Conservation (phyloP, 2,329 filamentous ascomycete genomes). For the Ascochyta viciae-villosae region DNA sequence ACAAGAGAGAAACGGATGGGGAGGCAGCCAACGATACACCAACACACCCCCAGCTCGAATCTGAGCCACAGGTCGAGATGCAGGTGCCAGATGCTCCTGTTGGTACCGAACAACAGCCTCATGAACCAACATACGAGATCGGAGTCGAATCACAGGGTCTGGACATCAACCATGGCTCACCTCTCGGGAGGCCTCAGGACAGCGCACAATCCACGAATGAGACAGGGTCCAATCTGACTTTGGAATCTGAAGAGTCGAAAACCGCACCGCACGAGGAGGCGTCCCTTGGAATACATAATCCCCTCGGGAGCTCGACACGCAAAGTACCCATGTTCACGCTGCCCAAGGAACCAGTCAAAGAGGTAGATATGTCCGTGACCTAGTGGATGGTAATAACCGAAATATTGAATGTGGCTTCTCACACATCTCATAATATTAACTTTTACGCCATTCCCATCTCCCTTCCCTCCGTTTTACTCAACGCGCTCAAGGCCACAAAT, state of each 20-base stretch:
- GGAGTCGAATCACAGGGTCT: conserved; percentile 14
- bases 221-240: conserved; percentile 5
- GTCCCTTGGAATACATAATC: conserved; percentile 26
- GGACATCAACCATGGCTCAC: conserved; percentile 36
- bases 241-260: not conserved
- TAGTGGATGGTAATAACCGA: conserved; percentile 1
- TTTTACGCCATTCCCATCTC: not conserved
- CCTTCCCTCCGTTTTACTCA: not conserved
- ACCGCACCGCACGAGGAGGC: not conserved
- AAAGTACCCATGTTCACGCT: conserved; percentile 54
- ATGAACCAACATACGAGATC: conserved; percentile 1
- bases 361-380: conserved; percentile 45
- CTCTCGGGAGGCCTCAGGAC: conserved; percentile 28
- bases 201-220: conserved; percentile 32
- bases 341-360: conserved; percentile 51
- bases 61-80: not conserved
- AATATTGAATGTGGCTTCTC: not conserved
- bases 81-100: not conserved
- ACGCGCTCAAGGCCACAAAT: no score
- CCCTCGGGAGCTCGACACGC: conserved; percentile 35
- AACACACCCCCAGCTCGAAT: not conserved
- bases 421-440: not conserved
- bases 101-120: not conserved
- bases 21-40: not conserved
- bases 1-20: conserved; percentile 17